These are phyloP conservation scores for Vigna radiata DNA, from an alignment of 306 rosid genomes.

Conservation along the genomic window DNA sequence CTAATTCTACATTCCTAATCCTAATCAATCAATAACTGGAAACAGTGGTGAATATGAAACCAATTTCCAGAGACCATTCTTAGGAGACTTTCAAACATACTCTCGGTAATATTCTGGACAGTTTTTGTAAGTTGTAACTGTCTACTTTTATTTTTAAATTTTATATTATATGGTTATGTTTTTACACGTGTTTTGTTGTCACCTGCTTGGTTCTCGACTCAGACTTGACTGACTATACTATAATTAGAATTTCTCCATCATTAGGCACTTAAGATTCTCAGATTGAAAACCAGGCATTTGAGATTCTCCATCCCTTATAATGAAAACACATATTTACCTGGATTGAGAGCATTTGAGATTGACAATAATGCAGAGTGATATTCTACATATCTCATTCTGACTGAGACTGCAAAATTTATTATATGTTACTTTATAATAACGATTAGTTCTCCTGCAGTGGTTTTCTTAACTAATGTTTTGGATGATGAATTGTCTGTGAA, in stretches of 20 bases:
- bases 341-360: conserved; percentile 4
- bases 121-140: neutral
- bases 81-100: neutral
- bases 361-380: neutral
- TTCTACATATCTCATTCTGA: conserved; percentile 16
- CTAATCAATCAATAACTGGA: neutral
- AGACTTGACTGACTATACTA: neutral
- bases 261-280: neutral
- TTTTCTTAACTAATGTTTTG: conserved; percentile 34
- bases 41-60: neutral
- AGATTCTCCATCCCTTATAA: neutral
- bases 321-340: neutral
- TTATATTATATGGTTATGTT: neutral
- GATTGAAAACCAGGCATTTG: neutral
- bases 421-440: neutral
- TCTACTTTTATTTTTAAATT: neutral
- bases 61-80: neutral
- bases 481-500: conserved; percentile 51
- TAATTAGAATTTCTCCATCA: neutral
- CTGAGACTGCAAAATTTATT: neutral
- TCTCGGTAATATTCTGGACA: neutral
- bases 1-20: neutral
- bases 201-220: neutral
- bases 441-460: conserved; percentile 12
- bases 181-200: neutral